A percentile compares a stretch with the other conserved stretches of the same genome.
These are phyloP conservation scores for Coemansia sp. DNA, from an alignment of 192 early-diverging fungal genomes.

Conservation along the genomic window DNA sequence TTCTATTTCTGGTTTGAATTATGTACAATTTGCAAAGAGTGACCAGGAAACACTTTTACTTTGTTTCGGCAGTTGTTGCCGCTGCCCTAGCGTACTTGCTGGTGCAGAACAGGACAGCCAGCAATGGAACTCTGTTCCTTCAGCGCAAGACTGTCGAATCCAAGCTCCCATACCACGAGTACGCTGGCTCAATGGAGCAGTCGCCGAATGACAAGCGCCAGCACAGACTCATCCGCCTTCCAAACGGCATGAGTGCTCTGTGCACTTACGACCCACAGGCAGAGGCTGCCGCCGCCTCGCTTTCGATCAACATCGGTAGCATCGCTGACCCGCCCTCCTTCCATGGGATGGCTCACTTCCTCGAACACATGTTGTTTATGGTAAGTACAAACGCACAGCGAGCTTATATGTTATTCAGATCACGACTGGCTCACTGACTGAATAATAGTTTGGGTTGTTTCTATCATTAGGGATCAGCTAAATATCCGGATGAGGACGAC, in stretches of 20 bases:
- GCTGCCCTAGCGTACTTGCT: background rate
- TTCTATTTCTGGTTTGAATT: background rate
- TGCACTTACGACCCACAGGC: conserved; percentile 58
- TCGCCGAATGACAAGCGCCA: conserved; percentile 59
- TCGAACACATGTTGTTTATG: conserved; percentile 69
- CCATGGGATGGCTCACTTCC: conserved; percentile 67
- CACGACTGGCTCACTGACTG: too few species aligned
- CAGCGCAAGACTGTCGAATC: conserved; percentile 4
- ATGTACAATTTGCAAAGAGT: background rate
- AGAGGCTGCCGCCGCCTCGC: conserved; percentile 56
- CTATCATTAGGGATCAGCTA: conserved; percentile 53
- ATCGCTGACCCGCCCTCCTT: conserved; percentile 58
- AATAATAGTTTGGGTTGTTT: background rate
- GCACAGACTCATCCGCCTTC: conserved; percentile 58
- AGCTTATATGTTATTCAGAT: background rate
- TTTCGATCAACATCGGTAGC: conserved; percentile 64
- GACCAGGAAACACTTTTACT: background rate
- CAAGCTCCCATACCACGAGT: conserved; percentile 25
- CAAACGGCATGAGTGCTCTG: conserved; percentile 60
- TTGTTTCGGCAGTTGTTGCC: background rate
- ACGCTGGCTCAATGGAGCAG: conserved; percentile 32
- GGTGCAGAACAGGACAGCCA: background rate
- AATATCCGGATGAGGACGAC: conserved; percentile 70
- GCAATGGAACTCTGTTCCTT: background rate
- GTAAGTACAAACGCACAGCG: conserved; percentile 1